phyloP scores from a whole-genome alignment of 352 stramenopile genomes.

The Globisporangium apiculatum region DNA sequence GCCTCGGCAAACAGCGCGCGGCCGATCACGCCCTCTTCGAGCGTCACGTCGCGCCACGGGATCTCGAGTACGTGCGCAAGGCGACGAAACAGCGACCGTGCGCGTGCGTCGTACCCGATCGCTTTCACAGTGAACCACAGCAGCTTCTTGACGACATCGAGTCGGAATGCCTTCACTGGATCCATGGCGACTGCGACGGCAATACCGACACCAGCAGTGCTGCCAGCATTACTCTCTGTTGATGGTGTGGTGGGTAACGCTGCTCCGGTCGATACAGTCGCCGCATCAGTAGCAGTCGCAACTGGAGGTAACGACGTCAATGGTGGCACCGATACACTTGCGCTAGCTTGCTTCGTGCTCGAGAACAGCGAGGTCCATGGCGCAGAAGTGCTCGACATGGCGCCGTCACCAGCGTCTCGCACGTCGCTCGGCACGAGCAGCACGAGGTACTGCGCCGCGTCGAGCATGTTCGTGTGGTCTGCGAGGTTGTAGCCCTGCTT shows the following conservation, averaged over 20 bases:
- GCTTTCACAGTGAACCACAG: conserved; percentile 77
- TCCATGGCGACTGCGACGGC: conserved; percentile 4
- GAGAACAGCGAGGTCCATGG: conserved; percentile 5
- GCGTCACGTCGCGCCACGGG: conserved; percentile 44
- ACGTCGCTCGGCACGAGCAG: conserved; percentile 32
- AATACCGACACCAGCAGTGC: too few relatives aligned
- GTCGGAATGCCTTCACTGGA: conserved; percentile 30
- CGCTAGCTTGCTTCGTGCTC: neutral
- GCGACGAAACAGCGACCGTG: conserved; percentile 41
- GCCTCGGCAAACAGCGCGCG: conserved; percentile 60
- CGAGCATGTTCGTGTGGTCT: conserved; percentile 18
- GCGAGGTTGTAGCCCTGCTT: conserved; percentile 5
- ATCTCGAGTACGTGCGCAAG: conserved; percentile 41
- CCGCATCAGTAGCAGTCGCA: conserved; percentile 11
- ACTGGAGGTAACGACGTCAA: neutral
- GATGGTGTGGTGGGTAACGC: neutral
- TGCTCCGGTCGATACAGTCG: neutral
- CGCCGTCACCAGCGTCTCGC: neutral
- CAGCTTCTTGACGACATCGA: conserved; percentile 57
- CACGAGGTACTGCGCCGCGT: conserved; percentile 54
- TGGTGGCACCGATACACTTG: neutral
- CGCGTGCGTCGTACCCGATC: conserved; percentile 69
- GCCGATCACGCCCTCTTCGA: conserved; percentile 58
- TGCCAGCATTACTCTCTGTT: too few relatives aligned
- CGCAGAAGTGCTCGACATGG: neutral